Conservation (phyloP, 306 rosid species). For the Cucurbita moschata region DNA sequence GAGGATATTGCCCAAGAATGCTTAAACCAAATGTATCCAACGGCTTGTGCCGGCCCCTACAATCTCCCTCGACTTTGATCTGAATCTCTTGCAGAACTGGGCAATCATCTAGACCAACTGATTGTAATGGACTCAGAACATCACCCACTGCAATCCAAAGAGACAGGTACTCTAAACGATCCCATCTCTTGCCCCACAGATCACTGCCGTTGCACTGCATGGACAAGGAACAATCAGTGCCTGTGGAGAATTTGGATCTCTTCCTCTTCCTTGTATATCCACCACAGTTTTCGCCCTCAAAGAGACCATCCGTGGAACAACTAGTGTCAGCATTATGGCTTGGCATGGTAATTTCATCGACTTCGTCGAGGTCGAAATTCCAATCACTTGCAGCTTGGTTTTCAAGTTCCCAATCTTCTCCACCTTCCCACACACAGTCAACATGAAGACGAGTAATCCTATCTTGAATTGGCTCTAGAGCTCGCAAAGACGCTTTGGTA, state of each 20-base stretch:
- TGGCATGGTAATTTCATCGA: constrained; percentile 6
- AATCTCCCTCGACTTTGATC: constrained; percentile 69
- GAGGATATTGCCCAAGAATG: constrained; percentile 38
- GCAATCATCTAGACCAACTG: constrained; percentile 60
- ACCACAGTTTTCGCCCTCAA: background rate
- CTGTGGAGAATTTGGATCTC: constrained; percentile 30
- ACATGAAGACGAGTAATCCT: constrained; percentile 60
- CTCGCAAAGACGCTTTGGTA: constrained; percentile 34
- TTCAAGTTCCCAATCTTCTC: constrained; percentile 15
- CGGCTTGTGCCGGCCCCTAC: constrained; percentile 45
- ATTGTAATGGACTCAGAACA: constrained; percentile 44
- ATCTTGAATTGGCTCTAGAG: constrained; percentile 55
- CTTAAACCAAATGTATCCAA: constrained; percentile 45
- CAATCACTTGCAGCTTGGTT: constrained; percentile 6
- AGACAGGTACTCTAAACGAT: constrained; percentile 42
- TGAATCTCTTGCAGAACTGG: constrained; percentile 60
- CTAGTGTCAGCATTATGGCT: background rate
- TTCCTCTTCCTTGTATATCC: constrained; percentile 21
- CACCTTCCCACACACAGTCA: constrained; percentile 66
- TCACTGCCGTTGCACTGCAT: constrained; percentile 22
- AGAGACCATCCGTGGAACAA: background rate
- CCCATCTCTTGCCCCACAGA: constrained; percentile 42
- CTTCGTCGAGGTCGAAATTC: constrained; percentile 22
- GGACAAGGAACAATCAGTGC: constrained; percentile 14
- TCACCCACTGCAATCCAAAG: constrained; percentile 85